Conservation (phyloP, 2,329 filamentous ascomycete genomes). For the Epicoccum sorghinum region DNA sequence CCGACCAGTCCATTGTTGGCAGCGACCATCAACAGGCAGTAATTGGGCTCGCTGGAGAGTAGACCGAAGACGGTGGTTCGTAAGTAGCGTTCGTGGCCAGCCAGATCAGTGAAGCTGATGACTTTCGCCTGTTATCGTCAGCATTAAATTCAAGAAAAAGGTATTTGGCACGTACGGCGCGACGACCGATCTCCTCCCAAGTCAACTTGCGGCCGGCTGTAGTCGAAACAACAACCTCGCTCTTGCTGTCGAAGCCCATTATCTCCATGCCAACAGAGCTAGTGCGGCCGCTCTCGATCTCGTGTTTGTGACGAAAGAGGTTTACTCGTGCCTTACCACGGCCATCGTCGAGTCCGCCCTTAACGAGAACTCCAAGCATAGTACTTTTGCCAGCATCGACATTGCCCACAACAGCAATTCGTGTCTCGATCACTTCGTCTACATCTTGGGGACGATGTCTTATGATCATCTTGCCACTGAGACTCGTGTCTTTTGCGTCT, state of each 20-base stretch:
- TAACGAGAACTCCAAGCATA: conserved; percentile 92
- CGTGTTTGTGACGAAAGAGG: conserved; percentile 96
- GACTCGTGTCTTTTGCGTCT: conserved; percentile 71
- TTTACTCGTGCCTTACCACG: conserved; percentile 93
- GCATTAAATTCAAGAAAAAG: neutral
- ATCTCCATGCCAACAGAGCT: conserved; percentile 97
- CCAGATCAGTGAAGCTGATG: conserved; percentile 93
- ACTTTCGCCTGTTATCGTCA: conserved; percentile 71
- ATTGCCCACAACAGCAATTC: conserved; percentile 97
- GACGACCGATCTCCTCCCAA: conserved; percentile 97
- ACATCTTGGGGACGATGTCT: conserved; percentile 74
- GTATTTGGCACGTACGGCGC: conserved; percentile 62
- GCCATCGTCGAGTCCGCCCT: conserved; percentile 93
- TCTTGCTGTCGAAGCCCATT: conserved; percentile 91
- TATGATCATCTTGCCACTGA: conserved; percentile 85
- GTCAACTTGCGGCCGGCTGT: conserved; percentile 85
- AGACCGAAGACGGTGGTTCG: conserved; percentile 96
- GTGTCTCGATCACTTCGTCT: conserved; percentile 91
- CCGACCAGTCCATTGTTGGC: conserved; percentile 96
- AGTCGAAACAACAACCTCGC: conserved; percentile 80
- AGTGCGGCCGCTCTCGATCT: conserved; percentile 92
- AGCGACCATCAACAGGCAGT: conserved; percentile 97
- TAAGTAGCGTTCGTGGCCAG: conserved; percentile 93
- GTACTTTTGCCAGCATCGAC: conserved; percentile 98
- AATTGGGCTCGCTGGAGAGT: conserved; percentile 92